Base-by-base conservation (phyloP, 345 rosid genomes). In the Carallia pectinifolia region DNA sequence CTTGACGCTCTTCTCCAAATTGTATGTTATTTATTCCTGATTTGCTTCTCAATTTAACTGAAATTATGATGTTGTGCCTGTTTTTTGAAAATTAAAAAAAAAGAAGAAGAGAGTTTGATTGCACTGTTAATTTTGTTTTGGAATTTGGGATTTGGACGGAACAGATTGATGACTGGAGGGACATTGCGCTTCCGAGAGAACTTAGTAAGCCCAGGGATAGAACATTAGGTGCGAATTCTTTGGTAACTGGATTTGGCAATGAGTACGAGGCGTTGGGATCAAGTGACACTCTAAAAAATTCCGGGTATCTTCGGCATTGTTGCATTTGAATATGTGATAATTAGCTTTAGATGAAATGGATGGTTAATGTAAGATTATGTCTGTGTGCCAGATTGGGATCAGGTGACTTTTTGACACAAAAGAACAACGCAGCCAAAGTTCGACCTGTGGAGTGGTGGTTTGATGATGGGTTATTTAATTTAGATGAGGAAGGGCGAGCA, bases 91-190 rank as follows among this genome's bases (percentile, higher is more conserved):
- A 12, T 44, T n/a, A 23, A 23, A 23, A 23, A 23, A 23, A 23
- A 23, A 23, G 23, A 23, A 23, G n/a, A n/a, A 44, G 5, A 0
- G 37, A 12, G 34, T 53, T 53, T 68, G 59, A 9, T 55, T 12
- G 44, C 7, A 9, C 7, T 64, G 13, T 55, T 56, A 23, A 7
- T 23, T 18, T 7, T 56, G 48, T 61, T 62, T 33, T 38, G 33
- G 48, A 9, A 23, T 23, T 23, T 23, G 23, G 23, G 23, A 40
- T 40, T 40, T 55, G 59, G 66, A 23, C 64, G 65, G 80, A 68
- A 73, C 87, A 92, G 99, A 90, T 95, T 58, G 99, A 95, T 85
- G 98, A 95, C 61, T 92, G 98, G 98, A 92, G 91, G 33, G 99
- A 92, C 74, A 77, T 95, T 50, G 86, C 86, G 7, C 83, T 90